These are phyloP conservation scores for Gossypium stocksii DNA, from an alignment of 345 rosid species.

Conservation along the genomic window DNA sequence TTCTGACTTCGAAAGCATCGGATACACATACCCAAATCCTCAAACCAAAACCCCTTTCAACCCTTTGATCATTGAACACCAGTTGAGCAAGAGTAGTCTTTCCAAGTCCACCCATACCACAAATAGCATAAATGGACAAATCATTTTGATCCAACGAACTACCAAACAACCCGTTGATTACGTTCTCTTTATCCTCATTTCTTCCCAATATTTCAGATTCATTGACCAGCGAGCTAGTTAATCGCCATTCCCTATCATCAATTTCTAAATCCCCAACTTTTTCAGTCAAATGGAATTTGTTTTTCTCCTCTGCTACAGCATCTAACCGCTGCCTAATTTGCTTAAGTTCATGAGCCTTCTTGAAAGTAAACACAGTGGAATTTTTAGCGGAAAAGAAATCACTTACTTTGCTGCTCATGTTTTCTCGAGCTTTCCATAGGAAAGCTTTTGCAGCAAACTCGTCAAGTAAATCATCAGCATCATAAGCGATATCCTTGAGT, in stretches of 20 bases:
- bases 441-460: slow-evolving; percentile 7
- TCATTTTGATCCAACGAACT: background rate
- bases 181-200: slow-evolving; percentile 7
- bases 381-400: background rate
- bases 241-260: background rate
- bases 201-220: slow-evolving; percentile 13
- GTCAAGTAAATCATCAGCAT: background rate
- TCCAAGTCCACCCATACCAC: slow-evolving; percentile 11
- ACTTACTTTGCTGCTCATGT: background rate
- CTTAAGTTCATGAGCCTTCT: background rate
- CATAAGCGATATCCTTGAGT: slow-evolving; percentile 4
- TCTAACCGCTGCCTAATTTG: background rate
- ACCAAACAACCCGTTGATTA: background rate
- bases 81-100: slow-evolving; percentile 21
- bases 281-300: slow-evolving; percentile 9
- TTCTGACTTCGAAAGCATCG: slow-evolving; percentile 15
- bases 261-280: background rate
- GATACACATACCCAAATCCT: slow-evolving; percentile 27
- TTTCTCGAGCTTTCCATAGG: background rate
- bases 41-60: slow-evolving; percentile 11
- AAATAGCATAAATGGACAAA: background rate
- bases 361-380: background rate
- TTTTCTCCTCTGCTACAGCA: slow-evolving; percentile 6
- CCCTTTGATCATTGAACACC: slow-evolving; percentile 22
- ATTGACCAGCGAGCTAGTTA: slow-evolving; percentile 15